Conservation (phyloP, 257 asterid genomes). For the Prunella vulgaris region DNA sequence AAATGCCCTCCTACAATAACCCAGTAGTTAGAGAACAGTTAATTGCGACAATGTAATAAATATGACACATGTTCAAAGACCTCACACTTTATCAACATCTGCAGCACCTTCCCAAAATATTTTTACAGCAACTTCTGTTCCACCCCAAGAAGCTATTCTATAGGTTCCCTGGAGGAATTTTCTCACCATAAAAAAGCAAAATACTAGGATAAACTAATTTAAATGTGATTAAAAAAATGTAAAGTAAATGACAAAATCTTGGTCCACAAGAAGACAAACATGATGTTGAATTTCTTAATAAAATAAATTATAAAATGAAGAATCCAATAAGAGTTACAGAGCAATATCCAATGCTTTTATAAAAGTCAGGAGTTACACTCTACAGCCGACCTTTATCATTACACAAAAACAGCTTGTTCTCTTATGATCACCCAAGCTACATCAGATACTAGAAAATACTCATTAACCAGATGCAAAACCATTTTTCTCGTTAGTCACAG, state of each 20-base stretch:
- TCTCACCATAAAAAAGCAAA: background rate
- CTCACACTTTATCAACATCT: constrained; percentile 88
- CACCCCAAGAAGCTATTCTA: constrained; percentile 79
- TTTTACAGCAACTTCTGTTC: constrained; percentile 90
- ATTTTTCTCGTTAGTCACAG: background rate
- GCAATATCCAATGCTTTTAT: background rate
- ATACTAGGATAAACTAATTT: constrained; percentile 1
- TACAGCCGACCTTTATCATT: background rate
- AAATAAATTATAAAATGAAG: background rate
- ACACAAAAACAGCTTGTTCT: background rate
- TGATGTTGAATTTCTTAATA: background rate
- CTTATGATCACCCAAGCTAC: background rate
- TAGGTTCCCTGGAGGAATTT: constrained; percentile 63
- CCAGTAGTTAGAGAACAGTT: constrained; percentile 2
- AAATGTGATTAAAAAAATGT: background rate
- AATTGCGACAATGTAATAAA: background rate
- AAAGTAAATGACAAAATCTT: background rate
- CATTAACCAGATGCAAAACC: background rate
- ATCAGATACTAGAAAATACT: background rate
- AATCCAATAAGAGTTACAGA: background rate
- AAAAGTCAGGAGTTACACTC: background rate
- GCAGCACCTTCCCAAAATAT: constrained; percentile 70
- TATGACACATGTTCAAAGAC: background rate
- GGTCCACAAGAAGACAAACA: constrained; percentile 11
- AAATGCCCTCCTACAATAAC: constrained; percentile 59